Percentiles rank a stretch among this genome's conserved stretches.
These are phyloP conservation scores for Penicillium sp. DNA, from an alignment of 2,329 filamentous ascomycete species.

Conservation along the genomic window DNA sequence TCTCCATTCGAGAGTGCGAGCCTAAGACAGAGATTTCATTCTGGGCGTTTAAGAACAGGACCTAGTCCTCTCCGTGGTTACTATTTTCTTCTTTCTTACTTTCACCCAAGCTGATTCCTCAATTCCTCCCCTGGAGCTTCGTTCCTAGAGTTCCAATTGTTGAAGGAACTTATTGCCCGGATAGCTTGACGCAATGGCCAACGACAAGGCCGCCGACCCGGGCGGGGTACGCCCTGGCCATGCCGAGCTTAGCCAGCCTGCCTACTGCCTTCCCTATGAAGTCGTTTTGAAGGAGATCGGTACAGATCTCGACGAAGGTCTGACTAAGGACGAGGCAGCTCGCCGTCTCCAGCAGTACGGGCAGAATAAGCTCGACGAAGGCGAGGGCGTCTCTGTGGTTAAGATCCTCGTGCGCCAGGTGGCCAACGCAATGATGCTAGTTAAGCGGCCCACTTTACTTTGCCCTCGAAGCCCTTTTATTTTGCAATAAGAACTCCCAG, in stretches of 20 bases:
- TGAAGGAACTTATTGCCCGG: background rate
- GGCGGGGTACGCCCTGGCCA: constrained; percentile 38
- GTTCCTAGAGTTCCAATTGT: background rate
- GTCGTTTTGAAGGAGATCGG: constrained; percentile 60
- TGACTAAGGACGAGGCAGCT: constrained; percentile 60
- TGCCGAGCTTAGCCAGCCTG: constrained; percentile 58
- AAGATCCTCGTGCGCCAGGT: constrained; percentile 71
- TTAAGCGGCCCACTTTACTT: constrained; percentile 38
- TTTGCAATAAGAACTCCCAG: background rate
- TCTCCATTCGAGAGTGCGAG: background rate
- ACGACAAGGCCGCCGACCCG: constrained; percentile 6
- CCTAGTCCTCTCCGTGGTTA: background rate
- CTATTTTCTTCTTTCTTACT: background rate
- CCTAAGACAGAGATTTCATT: background rate
- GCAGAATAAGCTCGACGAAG: constrained; percentile 69
- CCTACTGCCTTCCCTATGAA: constrained; percentile 63
- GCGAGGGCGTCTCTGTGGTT: constrained; percentile 67
- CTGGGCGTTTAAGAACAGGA: background rate
- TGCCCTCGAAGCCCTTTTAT: background rate
- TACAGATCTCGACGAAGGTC: constrained; percentile 62
- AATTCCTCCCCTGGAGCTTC: background rate
- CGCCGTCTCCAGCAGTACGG: constrained; percentile 62
- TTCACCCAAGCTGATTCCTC: background rate
- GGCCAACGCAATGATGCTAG: constrained; percentile 73
- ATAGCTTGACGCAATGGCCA: constrained; percentile 2